These are phyloP conservation scores for Aureobasidium sp. DNA, from an alignment of 2,329 filamentous ascomycete genomes.

Conservation along the genomic window DNA sequence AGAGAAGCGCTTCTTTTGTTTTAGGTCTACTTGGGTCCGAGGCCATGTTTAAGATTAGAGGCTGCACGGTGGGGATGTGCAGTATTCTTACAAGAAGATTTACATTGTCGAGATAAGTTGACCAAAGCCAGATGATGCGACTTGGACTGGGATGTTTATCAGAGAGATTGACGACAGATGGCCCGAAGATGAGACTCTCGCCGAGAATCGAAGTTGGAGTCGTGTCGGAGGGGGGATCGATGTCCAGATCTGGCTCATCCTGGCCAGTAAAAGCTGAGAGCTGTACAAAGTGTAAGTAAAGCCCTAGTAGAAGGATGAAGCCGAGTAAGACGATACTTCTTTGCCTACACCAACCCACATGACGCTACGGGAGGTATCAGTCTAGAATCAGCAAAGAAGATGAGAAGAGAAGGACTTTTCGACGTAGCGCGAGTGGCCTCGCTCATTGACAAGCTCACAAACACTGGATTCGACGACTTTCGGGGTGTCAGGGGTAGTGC, in stretches of 20 bases:
- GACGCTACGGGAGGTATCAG: not conserved
- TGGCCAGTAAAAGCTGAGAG: not conserved
- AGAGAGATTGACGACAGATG: not conserved
- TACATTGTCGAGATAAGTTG: slow-evolving; percentile 61
- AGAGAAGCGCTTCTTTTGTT: slow-evolving; percentile 49
- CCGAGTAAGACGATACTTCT: slow-evolving; percentile 21
- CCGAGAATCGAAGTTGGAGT: slow-evolving; percentile 17
- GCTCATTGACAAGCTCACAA: slow-evolving; percentile 11
- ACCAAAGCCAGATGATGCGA: slow-evolving; percentile 29
- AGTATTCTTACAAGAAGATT: slow-evolving; percentile 64
- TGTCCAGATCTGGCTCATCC: not conserved
- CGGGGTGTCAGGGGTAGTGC: not conserved
- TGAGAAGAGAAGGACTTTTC: slow-evolving; percentile 24
- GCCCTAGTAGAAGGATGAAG: too few species aligned
- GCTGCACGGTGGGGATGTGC: slow-evolving; percentile 48
- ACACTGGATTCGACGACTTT: not conserved
- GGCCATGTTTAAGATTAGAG: slow-evolving; percentile 42
- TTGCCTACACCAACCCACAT: slow-evolving; percentile 18
- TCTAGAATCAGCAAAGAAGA: not conserved
- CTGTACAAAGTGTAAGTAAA: slow-evolving; percentile 12
- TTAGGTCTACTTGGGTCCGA: slow-evolving; percentile 40
- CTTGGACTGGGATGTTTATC: not conserved
- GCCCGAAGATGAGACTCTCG: slow-evolving; percentile 1
- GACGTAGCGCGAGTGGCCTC: slow-evolving; percentile 35
- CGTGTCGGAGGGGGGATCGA: slow-evolving; percentile 13